Evolutionary conservation across 768 basidiomycete species (phyloP), one percentile per base, ranked within the genome.

Genomic region (Kwoniella newhampshirensis): DNA sequence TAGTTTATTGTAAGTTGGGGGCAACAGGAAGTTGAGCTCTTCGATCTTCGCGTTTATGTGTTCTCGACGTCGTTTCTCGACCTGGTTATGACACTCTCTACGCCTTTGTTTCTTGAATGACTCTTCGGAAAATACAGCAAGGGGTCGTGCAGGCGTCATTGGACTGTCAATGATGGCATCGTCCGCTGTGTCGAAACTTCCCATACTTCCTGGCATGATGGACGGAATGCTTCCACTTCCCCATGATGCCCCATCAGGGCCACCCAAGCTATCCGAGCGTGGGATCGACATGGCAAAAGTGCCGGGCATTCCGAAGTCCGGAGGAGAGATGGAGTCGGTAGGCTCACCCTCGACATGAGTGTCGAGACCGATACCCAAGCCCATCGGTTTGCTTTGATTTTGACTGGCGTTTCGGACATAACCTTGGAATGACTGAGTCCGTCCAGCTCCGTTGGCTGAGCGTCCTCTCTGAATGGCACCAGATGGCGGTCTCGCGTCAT

Each of bases 11-110:
- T 71, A 71, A 15, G 51, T 37, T 6, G 64, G 26, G 17, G 69
- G 69, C 1, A 71, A 37, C 25, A 71, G 48, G 9, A 42, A 50
- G 32, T 59, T 54, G 32, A 71, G 58, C 41, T 68, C 69, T 37
- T 71, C 69, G 32, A 71, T 71, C 49, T 68, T 71, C 21, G 62
- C 62, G 27, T 71, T 71, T 57, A 71, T 71, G 43, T 71, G 69
- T 42, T 71, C 69, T 17, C 69, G 60, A 17, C 69, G 54, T 27
- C 69, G 47, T 42, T 71, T 71, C 50, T 71, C 69, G 23, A 71
- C 69, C 36, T 68, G 69, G 36, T 71, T 71, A 47, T 71, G 69
- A 30, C 66, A 71, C 47, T 71, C 69, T n/a, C 66, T 53, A 36
- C 66, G 56, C 7, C 63, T 45, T 44, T 66, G 64, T 44, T 66